Evolutionary conservation across 2,329 filamentous ascomycete genomes (phyloP).

Genomic region (Penicillium sumatraense): DNA sequence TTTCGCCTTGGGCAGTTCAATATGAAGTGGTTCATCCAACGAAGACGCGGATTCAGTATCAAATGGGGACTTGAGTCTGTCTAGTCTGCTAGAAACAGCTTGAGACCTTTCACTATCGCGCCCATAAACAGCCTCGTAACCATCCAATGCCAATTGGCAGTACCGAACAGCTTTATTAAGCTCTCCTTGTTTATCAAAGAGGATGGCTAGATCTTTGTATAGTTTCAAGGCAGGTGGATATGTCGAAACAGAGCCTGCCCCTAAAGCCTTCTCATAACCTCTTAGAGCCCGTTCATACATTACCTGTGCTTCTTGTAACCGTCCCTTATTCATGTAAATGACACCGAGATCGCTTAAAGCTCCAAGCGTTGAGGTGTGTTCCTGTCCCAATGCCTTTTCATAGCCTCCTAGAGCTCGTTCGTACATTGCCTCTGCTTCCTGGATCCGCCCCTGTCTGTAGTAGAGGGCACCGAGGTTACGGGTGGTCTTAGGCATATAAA

Average conservation of each 20-base stretch:
- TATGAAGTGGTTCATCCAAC: too few species aligned
- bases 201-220: background rate
- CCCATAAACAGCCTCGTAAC: too few species aligned
- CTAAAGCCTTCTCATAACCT: background rate
- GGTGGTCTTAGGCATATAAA: too few species aligned
- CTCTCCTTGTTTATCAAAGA: too few species aligned
- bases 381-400: background rate
- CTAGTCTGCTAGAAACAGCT: too few species aligned
- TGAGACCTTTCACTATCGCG: too few species aligned
- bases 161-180: too few species aligned
- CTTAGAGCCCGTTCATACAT: background rate
- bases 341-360: background rate
- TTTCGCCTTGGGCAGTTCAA: too few species aligned
- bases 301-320: background rate
- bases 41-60: too few species aligned
- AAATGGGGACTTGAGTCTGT: too few species aligned
- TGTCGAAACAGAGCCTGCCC: background rate
- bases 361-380: background rate
- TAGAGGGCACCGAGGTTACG: too few species aligned
- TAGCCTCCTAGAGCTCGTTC: constrained; percentile 1
- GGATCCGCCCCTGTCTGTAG: background rate
- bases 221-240: background rate
- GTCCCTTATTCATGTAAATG: background rate
- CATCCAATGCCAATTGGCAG: too few species aligned
- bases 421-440: constrained; percentile 4